These are phyloP conservation scores for Cercospora janseana DNA, from an alignment of 2,329 filamentous ascomycete genomes.

Conservation along the genomic window DNA sequence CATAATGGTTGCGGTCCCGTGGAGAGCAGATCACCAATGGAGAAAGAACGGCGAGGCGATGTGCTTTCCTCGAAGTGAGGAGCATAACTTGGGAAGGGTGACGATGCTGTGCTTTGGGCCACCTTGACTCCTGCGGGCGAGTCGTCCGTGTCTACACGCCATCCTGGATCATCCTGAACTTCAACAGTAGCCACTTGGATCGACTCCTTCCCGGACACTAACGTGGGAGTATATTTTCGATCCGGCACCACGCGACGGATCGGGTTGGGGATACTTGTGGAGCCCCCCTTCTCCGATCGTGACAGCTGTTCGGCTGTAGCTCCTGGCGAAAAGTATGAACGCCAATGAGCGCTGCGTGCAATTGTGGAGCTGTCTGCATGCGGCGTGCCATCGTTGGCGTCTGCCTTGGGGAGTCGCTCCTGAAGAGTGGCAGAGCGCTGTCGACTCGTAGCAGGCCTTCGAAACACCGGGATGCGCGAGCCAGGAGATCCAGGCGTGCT, in stretches of 20 bases:
- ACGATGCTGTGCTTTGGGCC: constrained; percentile 29
- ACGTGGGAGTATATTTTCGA: constrained; percentile 36
- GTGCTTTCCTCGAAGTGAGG: constrained; percentile 31
- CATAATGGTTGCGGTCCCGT: constrained; percentile 39
- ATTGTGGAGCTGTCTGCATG: constrained; percentile 15
- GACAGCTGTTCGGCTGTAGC: constrained; percentile 24
- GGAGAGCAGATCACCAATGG: constrained; percentile 47
- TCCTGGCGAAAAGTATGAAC: constrained; percentile 38
- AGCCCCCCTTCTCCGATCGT: constrained; percentile 28
- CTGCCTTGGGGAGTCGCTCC: constrained; percentile 23
- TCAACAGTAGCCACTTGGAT: constrained; percentile 29
- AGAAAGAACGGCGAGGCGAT: constrained; percentile 50
- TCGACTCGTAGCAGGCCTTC: constrained; percentile 74
- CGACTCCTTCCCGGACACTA: constrained; percentile 34
- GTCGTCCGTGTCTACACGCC: constrained; percentile 22
- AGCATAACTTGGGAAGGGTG: constrained; percentile 27
- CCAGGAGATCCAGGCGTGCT: constrained; percentile 49
- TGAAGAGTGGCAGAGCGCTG: constrained; percentile 71
- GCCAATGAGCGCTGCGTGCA: constrained; percentile 33
- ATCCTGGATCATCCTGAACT: constrained; percentile 29
- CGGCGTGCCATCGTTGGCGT: constrained; percentile 20
- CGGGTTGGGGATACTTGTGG: constrained; percentile 40
- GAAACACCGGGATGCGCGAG: constrained; percentile 64
- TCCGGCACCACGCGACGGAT: constrained; percentile 40
- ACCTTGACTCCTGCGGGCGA: constrained; percentile 14